phyloP scores from a whole-genome alignment of 306 rosid genomes.

The Sphenostylis stenocarpa region DNA sequence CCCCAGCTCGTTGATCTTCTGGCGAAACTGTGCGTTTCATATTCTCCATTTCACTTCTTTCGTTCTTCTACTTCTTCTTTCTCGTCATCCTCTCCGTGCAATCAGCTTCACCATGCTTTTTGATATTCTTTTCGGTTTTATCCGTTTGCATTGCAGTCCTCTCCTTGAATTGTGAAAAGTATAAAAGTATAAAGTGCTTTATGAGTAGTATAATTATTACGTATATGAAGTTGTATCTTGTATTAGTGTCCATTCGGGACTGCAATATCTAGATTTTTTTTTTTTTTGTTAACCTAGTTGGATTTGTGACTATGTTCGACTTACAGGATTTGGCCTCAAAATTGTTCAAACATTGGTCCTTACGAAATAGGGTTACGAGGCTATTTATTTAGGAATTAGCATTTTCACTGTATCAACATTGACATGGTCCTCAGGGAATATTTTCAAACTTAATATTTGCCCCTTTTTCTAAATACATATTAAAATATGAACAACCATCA shows the following conservation, averaged over 20 bases:
- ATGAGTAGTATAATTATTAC: no score
- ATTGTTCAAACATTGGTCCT: background rate
- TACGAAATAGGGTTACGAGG: background rate
- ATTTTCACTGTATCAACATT: background rate
- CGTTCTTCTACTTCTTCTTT: background rate
- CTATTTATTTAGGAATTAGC: background rate
- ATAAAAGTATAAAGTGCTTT: no score
- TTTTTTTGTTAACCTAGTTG: background rate
- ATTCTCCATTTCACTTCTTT: background rate
- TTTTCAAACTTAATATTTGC: background rate
- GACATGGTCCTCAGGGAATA: background rate
- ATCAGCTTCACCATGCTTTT: no score
- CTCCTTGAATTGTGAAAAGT: background rate
- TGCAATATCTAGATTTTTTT: background rate
- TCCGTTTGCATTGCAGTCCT: no score
- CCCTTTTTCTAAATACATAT: background rate
- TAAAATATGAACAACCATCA: background rate
- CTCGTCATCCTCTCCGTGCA: no score
- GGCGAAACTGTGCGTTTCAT: conserved; percentile 56
- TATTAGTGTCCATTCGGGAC: background rate
- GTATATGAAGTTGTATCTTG: no score
- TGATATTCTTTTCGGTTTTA: no score
- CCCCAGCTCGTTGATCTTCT: conserved; percentile 81
- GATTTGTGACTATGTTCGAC: background rate
- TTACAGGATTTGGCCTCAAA: background rate